A percentile compares a stretch with the other conserved stretches of the same genome.
Evolutionary conservation across 257 asterid species (phyloP).

Genomic region (Solanum pinnatisectum): DNA sequence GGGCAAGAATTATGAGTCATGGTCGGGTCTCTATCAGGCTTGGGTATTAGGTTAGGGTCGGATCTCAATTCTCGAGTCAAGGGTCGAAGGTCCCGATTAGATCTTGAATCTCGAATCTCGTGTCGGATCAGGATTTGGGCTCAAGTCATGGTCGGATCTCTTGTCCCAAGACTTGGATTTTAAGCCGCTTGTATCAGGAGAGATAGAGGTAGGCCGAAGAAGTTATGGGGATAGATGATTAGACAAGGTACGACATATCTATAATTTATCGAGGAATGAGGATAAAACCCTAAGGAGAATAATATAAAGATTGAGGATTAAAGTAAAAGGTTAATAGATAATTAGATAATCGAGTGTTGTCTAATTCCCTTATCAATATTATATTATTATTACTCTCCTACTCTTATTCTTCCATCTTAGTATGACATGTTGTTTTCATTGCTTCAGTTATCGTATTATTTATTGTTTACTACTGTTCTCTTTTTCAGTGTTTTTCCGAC

Average conservation of each 20-base stretch:
- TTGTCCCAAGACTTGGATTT: background rate
- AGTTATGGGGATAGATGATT: background rate
- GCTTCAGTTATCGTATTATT: background rate
- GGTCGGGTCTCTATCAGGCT: no score
- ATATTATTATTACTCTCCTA: background rate
- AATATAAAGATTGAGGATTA: background rate
- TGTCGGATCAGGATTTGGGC: background rate
- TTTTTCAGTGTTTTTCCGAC: background rate
- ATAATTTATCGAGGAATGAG: background rate
- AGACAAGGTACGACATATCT: background rate
- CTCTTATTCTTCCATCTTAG: background rate
- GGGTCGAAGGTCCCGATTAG: background rate
- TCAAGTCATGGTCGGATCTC: background rate
- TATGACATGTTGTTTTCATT: background rate
- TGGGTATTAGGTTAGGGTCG: background rate
- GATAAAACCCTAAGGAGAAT: background rate
- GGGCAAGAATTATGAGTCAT: background rate
- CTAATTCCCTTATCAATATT: background rate
- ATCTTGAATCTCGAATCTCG: no score
- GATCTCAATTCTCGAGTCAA: background rate
- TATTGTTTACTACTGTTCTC: background rate
- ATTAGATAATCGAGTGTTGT: background rate
- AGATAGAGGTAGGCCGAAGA: background rate
- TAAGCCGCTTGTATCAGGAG: background rate
- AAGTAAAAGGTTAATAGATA: background rate